Evolutionary conservation across 139 green algal species (phyloP).

Genomic region (Pseudopediastrum boryanum): DNA sequence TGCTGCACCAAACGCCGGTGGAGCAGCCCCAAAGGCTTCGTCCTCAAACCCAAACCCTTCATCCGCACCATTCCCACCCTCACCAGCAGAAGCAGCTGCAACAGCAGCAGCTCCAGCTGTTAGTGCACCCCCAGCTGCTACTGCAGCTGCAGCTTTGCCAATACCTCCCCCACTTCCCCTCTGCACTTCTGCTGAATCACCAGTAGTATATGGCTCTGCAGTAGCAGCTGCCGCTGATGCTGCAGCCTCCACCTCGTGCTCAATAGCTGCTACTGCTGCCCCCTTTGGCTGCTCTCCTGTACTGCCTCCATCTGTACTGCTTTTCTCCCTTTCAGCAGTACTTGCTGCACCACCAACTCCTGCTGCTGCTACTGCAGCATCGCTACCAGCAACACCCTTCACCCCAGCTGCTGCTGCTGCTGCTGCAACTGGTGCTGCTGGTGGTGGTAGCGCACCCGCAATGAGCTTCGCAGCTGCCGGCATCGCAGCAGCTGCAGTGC

Average conservation of each 20-base stretch:
- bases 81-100: not conserved
- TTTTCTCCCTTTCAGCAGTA: not conserved
- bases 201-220: no score
- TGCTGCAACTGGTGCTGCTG: not conserved
- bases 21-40: conserved; percentile 1
- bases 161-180: no score
- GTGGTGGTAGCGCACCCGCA: not conserved
- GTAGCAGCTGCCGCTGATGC: no score
- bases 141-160: conserved; percentile 10
- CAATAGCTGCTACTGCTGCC: conserved; percentile 3
- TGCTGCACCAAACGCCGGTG: conserved; percentile 9
- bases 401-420: not conserved
- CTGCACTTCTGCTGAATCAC: no score
- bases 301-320: not conserved
- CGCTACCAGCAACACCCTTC: not conserved
- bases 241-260: conserved; percentile 8
- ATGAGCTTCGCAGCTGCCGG: not conserved
- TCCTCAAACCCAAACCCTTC: conserved; percentile 5
- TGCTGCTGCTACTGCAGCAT: not conserved
- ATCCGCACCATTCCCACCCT: not conserved
- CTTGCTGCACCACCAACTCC: not conserved
- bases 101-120: not conserved
- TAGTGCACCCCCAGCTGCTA: not conserved
- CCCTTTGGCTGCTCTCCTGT: not conserved
- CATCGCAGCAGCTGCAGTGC: conserved; percentile 12